These are phyloP conservation scores for Candida sanyaensis DNA, from an alignment of 1,139 yeast genomes.

Conservation along the genomic window DNA sequence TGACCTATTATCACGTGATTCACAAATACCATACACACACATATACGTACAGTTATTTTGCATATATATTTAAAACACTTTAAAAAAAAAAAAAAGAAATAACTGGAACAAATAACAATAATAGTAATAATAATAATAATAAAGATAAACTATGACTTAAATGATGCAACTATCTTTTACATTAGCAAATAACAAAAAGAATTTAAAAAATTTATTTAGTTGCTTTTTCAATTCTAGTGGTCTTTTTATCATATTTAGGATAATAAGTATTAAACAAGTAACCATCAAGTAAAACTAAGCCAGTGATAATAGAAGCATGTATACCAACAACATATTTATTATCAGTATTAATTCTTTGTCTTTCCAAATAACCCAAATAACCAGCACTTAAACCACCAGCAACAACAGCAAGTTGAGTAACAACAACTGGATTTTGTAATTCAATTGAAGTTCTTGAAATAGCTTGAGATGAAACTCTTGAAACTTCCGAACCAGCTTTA, in stretches of 20 bases:
- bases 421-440: slow-evolving; percentile 64
- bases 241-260: slow-evolving; percentile 18
- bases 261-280: slow-evolving; percentile 54
- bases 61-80: no score
- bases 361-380: slow-evolving; percentile 53
- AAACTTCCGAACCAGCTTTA: slow-evolving; percentile 13
- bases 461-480: slow-evolving; percentile 12
- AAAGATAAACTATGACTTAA: no score
- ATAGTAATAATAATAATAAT: no score
- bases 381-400: slow-evolving; percentile 52
- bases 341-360: slow-evolving; percentile 49
- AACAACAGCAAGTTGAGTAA: slow-evolving; percentile 53
- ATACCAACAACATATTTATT: slow-evolving; percentile 51
- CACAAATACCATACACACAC: no score
- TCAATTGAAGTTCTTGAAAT: slow-evolving; percentile 29
- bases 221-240: slow-evolving; percentile 1
- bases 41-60: no score
- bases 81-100: no score
- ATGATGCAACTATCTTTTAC: no score
- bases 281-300: slow-evolving; percentile 56
- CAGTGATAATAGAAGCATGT: slow-evolving; percentile 56
- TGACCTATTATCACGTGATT: no score
- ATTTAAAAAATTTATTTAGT: not conserved
- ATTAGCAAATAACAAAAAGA: no score
- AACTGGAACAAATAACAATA: no score